Evolutionary conservation across 257 asterid genomes (phyloP).

Genomic region (Gardenia jasminoides): DNA sequence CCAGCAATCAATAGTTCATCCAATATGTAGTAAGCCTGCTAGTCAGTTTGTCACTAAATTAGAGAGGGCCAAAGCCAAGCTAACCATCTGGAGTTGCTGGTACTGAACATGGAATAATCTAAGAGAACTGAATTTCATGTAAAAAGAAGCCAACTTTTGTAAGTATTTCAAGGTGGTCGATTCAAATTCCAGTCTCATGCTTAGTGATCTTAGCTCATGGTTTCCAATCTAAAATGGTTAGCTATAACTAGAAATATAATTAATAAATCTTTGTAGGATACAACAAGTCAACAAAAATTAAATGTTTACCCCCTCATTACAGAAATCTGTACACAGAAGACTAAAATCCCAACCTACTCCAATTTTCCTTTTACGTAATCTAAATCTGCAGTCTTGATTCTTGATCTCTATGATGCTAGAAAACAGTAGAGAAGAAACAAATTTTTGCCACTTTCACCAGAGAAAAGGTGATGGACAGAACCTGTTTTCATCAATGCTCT

Average conservation of each 20-base stretch:
- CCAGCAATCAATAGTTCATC: slow-evolving; percentile 96
- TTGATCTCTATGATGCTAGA: too few species aligned
- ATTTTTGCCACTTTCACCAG: not conserved
- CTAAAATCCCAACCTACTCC: too few species aligned
- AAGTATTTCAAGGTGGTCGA: not conserved
- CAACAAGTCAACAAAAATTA: not conserved
- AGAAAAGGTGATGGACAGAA: not conserved
- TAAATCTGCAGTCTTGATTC: not conserved
- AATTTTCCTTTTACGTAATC: not conserved
- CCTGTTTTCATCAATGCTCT: too few species aligned
- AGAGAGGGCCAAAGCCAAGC: not conserved
- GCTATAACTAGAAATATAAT: too few species aligned
- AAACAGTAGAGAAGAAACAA: too few species aligned
- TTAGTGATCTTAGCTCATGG: too few species aligned
- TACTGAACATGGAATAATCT: not conserved
- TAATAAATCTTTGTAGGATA: not conserved
- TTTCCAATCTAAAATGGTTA: too few species aligned
- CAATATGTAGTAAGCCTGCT: slow-evolving; percentile 88
- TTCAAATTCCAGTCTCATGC: too few species aligned
- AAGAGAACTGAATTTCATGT: not conserved
- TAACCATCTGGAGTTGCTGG: not conserved
- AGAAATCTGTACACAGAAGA: too few species aligned
- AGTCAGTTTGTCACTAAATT: not conserved
- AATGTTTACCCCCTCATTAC: too few species aligned
- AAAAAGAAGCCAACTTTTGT: not conserved